Percentiles rank a stretch among this genome's conserved stretches.
These are phyloP conservation scores for Leccinum proximum DNA, from an alignment of 1,284 basidiomycete species.

Conservation along the genomic window DNA sequence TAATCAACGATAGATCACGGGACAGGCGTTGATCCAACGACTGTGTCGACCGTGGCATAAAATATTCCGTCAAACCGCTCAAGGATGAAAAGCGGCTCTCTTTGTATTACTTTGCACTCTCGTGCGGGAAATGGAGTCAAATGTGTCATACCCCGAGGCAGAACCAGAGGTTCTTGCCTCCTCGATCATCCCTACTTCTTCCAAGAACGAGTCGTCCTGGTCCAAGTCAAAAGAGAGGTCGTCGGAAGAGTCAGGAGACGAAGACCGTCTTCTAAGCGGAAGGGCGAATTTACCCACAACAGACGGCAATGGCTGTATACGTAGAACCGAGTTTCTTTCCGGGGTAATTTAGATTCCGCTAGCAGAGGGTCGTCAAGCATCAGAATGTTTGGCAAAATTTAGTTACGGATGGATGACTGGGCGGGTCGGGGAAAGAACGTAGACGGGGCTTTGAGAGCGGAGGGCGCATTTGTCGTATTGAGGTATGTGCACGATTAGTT, in stretches of 20 bases:
- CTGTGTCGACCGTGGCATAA: conserved; percentile 17
- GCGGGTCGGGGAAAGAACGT: conserved; percentile 13
- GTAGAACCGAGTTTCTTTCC: conserved; percentile 3
- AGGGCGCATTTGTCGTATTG: conserved; percentile 8
- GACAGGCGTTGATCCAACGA: conserved; percentile 12
- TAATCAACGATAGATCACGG: conserved; percentile 27
- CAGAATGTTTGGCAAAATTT: conserved; percentile 16
- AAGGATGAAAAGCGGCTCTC: conserved; percentile 14
- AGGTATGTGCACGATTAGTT: background rate
- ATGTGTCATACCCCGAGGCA: conserved; percentile 17
- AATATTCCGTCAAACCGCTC: conserved; percentile 14
- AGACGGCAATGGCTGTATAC: conserved; percentile 2
- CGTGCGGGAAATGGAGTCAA: conserved; percentile 12
- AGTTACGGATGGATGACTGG: background rate
- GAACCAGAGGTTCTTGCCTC: conserved; percentile 10
- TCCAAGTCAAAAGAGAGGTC: conserved; percentile 29
- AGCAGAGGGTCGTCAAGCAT: conserved; percentile 8
- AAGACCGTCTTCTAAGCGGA: background rate
- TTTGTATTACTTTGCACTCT: conserved; percentile 10
- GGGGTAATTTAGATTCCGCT: background rate
- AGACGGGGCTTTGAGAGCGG: conserved; percentile 11
- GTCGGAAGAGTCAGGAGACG: conserved; percentile 24
- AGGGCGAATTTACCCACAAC: background rate
- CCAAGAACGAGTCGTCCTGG: conserved; percentile 27
- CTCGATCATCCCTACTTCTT: conserved; percentile 31